A percentile compares a stretch with the other conserved stretches of the same genome.
Conservation (phyloP, 805 yeast genomes). For the Myxozyma sirexii region DNA sequence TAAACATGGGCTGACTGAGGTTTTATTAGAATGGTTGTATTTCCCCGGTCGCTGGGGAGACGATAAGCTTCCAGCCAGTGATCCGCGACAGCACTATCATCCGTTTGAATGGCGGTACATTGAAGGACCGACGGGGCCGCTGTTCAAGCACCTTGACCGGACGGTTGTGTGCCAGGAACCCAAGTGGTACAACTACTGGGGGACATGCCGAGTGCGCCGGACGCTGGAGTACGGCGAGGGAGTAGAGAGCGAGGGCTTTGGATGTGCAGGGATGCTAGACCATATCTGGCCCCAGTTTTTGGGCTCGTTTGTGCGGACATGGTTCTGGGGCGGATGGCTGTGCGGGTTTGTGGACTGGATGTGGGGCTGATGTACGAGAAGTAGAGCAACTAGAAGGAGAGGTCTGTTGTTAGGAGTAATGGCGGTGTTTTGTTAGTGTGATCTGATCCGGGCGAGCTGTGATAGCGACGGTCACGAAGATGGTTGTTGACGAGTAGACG, state of each 20-base stretch:
- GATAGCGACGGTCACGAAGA: too few relatives aligned
- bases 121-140: conserved; percentile 92
- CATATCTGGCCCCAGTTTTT: conserved; percentile 57
- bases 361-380: conserved; percentile 26
- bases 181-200: conserved; percentile 92
- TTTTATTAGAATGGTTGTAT: conserved; percentile 77
- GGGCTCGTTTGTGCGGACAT: conserved; percentile 46
- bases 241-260: conserved; percentile 80
- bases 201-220: conserved; percentile 76
- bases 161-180: conserved; percentile 74
- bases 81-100: conserved; percentile 82
- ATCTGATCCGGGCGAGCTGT: too few relatives aligned
- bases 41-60: conserved; percentile 93
- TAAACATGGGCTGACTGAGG: too few relatives aligned
- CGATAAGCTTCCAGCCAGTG: conserved; percentile 61
- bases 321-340: conserved; percentile 43
- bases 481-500: too few relatives aligned
- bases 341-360: conserved; percentile 41
- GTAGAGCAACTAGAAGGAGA: background rate
- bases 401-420: background rate
- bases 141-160: conserved; percentile 73
- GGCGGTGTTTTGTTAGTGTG: too few relatives aligned
- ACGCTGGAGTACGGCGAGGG: conserved; percentile 83
- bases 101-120: conserved; percentile 89
- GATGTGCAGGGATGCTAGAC: conserved; percentile 70